Base-by-base conservation (phyloP, 805 yeast species). In the Zygotorulaspora sp. region DNA sequence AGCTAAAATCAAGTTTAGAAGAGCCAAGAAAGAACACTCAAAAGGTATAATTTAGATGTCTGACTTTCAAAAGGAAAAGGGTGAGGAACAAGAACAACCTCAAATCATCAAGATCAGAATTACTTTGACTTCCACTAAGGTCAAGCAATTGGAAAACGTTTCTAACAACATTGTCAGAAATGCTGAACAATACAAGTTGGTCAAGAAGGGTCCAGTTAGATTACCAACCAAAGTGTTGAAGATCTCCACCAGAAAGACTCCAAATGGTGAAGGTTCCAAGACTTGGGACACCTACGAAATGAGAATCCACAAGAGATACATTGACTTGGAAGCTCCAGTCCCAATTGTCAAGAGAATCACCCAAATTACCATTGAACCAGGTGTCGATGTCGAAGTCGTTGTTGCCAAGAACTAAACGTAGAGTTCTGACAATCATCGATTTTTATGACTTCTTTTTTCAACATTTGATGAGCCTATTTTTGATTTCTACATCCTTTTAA, bases 231-330 rank as follows among this genome's bases (percentile, higher is more conserved):
- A 89, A 84, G 92, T 84, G 62, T 84, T 92, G 68, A 87, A 84
- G 75, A 78, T 92, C 77, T 78, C 95, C 76, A 92, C 99, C 85
- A 88, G 99, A 86, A 92, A 92, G 89, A 84, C 98, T 68, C 99
- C 99, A 67, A 94, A 94, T 74, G 99, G 99, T 92, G 97, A 92
- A 80, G 99, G 99, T 92, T 92, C 98, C 63, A 92, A 92, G 90
- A 92, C 99, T 65, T 92, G 97, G 97, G 99, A 92, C 71, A 77
- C 94, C 64, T 92, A 81, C 74, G 98, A 92, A 80, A 84, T 92
- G 95, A 90, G 97, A 84, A 88, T 92, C 80, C 98, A 92, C 96
- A 92, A 92, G 94, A 89, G 99, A 77, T 83, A 87, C 73, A 87
- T 92, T 67, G 96, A 89, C 77, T 80, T 92, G 72, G 90, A 85